Evolutionary conservation across 768 basidiomycete species (phyloP).

Genomic region (Asterophora parasitica): DNA sequence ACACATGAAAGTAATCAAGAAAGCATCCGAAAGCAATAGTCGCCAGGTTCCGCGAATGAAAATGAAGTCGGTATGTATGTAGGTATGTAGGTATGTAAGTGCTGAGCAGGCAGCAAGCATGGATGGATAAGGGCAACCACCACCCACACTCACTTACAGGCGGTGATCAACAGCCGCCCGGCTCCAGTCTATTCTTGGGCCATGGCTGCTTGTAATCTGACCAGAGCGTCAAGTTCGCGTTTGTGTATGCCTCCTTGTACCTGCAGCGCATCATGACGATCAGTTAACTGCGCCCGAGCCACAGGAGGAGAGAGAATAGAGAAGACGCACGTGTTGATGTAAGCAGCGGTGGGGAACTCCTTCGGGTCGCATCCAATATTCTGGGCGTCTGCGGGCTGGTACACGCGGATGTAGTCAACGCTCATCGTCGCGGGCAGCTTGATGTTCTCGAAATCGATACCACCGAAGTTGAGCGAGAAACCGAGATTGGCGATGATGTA

Average conservation of each 20-base stretch:
- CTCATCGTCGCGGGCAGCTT: conserved; percentile 57
- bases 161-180: conserved; percentile 10
- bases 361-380: conserved; percentile 69
- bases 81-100: not conserved
- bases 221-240: conserved; percentile 40
- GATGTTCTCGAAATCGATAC: conserved; percentile 53
- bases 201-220: conserved; percentile 29
- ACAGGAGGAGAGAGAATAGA: not conserved
- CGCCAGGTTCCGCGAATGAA: not conserved
- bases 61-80: not conserved
- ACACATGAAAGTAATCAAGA: not conserved
- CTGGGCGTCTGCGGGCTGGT: conserved; percentile 43
- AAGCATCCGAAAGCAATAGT: not conserved
- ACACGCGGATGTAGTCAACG: conserved; percentile 82
- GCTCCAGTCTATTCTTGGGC: conserved; percentile 35
- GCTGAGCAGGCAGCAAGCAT: too few species aligned
- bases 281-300: not conserved
- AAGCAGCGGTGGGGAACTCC: conserved; percentile 67
- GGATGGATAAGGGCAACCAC: not conserved
- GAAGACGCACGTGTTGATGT: conserved; percentile 61
- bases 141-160: not conserved
- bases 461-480: conserved; percentile 64
- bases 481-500: conserved; percentile 71
- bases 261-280: conserved; percentile 14
- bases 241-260: conserved; percentile 36